Percentiles rank a stretch among this genome's conserved stretches.
These are phyloP conservation scores for Vicia sativa DNA, from an alignment of 306 rosid species.

Conservation along the genomic window DNA sequence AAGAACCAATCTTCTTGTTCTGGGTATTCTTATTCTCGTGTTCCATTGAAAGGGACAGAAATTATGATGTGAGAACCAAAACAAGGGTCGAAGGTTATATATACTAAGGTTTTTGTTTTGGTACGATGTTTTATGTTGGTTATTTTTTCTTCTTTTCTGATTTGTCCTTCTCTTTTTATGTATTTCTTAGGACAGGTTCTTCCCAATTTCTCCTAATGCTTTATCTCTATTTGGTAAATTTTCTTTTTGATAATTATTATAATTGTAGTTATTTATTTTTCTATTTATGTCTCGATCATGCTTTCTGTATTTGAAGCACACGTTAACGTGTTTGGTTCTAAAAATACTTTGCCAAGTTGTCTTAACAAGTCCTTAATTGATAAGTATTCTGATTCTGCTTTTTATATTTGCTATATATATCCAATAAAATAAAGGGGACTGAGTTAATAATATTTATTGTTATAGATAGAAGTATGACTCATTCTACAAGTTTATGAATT, in stretches of 20 bases:
- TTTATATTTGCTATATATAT: neutral
- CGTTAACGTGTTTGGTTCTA: constrained; percentile 42
- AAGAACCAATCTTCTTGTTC: neutral
- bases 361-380: constrained; percentile 33
- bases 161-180: neutral
- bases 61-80: neutral
- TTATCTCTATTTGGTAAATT: neutral
- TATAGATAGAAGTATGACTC: neutral
- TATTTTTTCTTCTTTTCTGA: neutral
- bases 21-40: neutral
- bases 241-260: neutral
- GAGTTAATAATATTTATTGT: neutral
- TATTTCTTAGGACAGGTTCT: neutral
- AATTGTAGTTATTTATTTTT: neutral
- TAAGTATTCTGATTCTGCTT: constrained; percentile 36
- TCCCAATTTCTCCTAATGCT: neutral
- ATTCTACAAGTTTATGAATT: too few species aligned
- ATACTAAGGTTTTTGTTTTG: constrained; percentile 14
- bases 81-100: neutral
- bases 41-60: constrained; percentile 27
- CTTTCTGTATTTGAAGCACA: constrained; percentile 37
- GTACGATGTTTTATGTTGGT: neutral
- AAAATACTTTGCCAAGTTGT: constrained; percentile 32
- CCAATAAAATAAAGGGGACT: constrained; percentile 1
- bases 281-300: constrained; percentile 26